Evolutionary conservation across 2,329 filamentous ascomycete genomes (phyloP).

Genomic region (Zymoseptoria pseudotritici): DNA sequence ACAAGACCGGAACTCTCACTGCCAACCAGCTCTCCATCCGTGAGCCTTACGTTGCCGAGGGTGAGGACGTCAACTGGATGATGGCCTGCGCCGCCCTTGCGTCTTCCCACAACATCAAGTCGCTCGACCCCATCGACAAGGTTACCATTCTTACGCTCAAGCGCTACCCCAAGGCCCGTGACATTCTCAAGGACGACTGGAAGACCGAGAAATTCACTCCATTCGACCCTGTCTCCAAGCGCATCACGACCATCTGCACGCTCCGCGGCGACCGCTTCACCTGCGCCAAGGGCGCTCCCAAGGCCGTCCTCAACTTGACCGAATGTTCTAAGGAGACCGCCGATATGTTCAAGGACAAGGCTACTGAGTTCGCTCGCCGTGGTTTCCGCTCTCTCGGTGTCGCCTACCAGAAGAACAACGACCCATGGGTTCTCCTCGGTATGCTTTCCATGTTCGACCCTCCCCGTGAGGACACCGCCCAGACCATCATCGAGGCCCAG

Average conservation of each 20-base stretch:
- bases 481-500: constrained; percentile 69
- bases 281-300: constrained; percentile 71
- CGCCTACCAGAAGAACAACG: constrained; percentile 69
- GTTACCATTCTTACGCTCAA: constrained; percentile 69
- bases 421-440: constrained; percentile 65
- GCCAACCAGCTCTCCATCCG: constrained; percentile 69
- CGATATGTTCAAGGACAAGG: constrained; percentile 63
- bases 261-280: constrained; percentile 64
- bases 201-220: constrained; percentile 69
- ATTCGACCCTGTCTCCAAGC: constrained; percentile 74
- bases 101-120: constrained; percentile 72
- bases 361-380: constrained; percentile 66
- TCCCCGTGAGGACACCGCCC: constrained; percentile 69
- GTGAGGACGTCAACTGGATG: constrained; percentile 76
- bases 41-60: constrained; percentile 69
- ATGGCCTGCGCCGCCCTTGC: constrained; percentile 72
- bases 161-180: constrained; percentile 68
- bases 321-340: constrained; percentile 59
- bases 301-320: constrained; percentile 63
- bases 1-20: constrained; percentile 73
- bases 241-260: constrained; percentile 63
- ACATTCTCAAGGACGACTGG: constrained; percentile 69
- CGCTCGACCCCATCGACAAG: constrained; percentile 72
- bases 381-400: constrained; percentile 76
- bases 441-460: constrained; percentile 77